These are phyloP conservation scores for Wallacemonas sp. DNA, from an alignment of 208 protist genomes.

Conservation along the genomic window DNA sequence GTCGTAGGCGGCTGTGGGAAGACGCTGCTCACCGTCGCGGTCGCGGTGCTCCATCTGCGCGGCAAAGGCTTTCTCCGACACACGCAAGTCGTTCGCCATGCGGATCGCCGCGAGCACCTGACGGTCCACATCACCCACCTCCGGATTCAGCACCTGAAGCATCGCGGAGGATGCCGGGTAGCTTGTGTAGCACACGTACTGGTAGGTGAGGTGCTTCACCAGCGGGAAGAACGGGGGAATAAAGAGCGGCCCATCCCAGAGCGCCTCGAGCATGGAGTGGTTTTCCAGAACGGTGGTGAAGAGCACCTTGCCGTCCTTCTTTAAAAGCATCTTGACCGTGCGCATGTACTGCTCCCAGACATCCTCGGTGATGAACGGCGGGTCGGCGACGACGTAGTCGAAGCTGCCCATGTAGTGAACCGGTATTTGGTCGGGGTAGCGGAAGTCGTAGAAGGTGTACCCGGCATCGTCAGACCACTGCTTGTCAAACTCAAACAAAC, in stretches of 20 bases:
- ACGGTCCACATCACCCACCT: slow-evolving; percentile 23
- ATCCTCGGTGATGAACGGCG: slow-evolving; percentile 92
- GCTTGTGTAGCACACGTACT: slow-evolving; percentile 93
- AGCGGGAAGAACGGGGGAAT: slow-evolving; percentile 77
- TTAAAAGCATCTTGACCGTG: slow-evolving; percentile 57
- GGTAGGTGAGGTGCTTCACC: slow-evolving; percentile 90
- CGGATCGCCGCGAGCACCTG: slow-evolving; percentile 42
- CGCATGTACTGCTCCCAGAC: slow-evolving; percentile 84
- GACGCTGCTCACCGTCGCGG: slow-evolving; percentile 50
- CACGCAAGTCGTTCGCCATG: slow-evolving; percentile 73
- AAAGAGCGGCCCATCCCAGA: slow-evolving; percentile 70
- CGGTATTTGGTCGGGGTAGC: slow-evolving; percentile 68
- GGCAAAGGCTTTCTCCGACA: slow-evolving; percentile 64
- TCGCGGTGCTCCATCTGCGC: slow-evolving; percentile 56
- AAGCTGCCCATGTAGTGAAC: slow-evolving; percentile 72
- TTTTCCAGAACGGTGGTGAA: slow-evolving; percentile 93
- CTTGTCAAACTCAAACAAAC: slow-evolving; percentile 86
- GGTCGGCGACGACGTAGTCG: slow-evolving; percentile 93
- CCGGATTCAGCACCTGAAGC: slow-evolving; percentile 10
- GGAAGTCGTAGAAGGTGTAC: slow-evolving; percentile 91
- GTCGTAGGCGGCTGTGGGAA: slow-evolving; percentile 50
- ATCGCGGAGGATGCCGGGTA: slow-evolving; percentile 56
- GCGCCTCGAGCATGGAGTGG: slow-evolving; percentile 69
- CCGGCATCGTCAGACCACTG: slow-evolving; percentile 71
- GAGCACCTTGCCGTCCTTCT: slow-evolving; percentile 76